Conservation (phyloP, 129 eudicot genomes). For the Escallonia rubra region DNA sequence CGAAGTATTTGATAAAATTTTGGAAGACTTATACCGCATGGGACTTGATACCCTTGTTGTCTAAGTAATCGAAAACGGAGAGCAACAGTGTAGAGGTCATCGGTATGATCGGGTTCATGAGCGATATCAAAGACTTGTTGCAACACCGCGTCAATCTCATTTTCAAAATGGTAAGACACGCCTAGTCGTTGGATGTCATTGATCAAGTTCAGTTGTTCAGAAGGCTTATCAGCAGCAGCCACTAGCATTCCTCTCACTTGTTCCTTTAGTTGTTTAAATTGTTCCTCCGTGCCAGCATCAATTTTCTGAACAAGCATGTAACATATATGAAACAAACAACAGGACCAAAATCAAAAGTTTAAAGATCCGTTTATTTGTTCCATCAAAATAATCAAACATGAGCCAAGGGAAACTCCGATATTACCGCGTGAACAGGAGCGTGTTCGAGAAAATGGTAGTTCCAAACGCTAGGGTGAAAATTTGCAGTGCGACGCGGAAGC, state of each 20-base stretch:
- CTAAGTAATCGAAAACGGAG: slow-evolving; percentile 10
- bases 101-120: neutral
- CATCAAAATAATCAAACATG: no score
- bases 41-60: neutral
- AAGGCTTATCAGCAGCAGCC: neutral
- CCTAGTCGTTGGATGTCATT: slow-evolving; percentile 21
- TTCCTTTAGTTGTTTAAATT: slow-evolving; percentile 13
- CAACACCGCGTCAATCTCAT: neutral
- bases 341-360: neutral
- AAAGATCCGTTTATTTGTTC: neutral
- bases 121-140: neutral
- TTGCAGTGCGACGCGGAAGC: slow-evolving; percentile 1
- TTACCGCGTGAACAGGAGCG: neutral
- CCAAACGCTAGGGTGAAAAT: slow-evolving; percentile 18
- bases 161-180: slow-evolving; percentile 3
- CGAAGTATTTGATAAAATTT: neutral
- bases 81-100: slow-evolving; percentile 2
- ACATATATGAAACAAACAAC: no score
- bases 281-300: neutral
- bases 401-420: no score
- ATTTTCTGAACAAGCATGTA: slow-evolving; percentile 1
- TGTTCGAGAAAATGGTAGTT: slow-evolving; percentile 14
- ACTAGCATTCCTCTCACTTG: slow-evolving; percentile 14
- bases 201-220: slow-evolving; percentile 6
- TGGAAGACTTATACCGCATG: slow-evolving; percentile 8